These are phyloP conservation scores for Lippia alba DNA, from an alignment of 305 asterid genomes.

Conservation along the genomic window DNA sequence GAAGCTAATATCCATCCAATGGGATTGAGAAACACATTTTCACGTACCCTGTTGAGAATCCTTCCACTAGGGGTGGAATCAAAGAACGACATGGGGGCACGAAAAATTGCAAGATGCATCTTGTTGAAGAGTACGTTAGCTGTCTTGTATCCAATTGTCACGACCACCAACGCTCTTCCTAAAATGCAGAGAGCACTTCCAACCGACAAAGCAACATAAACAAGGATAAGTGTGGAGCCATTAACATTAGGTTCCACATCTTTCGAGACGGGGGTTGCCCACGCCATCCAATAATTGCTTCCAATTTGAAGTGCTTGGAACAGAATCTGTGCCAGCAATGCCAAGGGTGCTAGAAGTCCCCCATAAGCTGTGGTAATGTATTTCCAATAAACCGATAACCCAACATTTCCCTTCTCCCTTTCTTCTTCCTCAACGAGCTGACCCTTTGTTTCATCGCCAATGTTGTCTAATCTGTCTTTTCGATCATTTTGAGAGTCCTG, in stretches of 20 bases:
- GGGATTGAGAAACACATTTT: background rate
- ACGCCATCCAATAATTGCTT: constrained; percentile 98
- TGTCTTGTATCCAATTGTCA: constrained; percentile 62
- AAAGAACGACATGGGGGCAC: constrained; percentile 98
- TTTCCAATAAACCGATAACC: constrained; percentile 75
- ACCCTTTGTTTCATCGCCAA: constrained; percentile 40
- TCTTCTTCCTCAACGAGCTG: constrained; percentile 92
- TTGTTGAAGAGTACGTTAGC: constrained; percentile 65
- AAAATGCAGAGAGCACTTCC: constrained; percentile 70
- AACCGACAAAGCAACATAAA: constrained; percentile 61
- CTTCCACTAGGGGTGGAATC: constrained; percentile 96
- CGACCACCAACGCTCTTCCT: constrained; percentile 56
- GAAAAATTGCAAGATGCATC: constrained; percentile 73
- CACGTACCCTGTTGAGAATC: constrained; percentile 75
- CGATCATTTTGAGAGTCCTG: constrained; percentile 40
- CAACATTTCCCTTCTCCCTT: constrained; percentile 83
- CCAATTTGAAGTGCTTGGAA: constrained; percentile 79
- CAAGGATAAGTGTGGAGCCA: constrained; percentile 63
- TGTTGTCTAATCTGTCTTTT: constrained; percentile 42
- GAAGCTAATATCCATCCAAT: background rate
- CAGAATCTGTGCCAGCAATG: constrained; percentile 58
- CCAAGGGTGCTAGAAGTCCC: constrained; percentile 75
- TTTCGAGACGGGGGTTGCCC: constrained; percentile 88
- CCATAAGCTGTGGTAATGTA: constrained; percentile 72
- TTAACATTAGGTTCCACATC: constrained; percentile 58